Conservation (phyloP, 139 green algal genomes). For the Chlorella ohadii region DNA sequence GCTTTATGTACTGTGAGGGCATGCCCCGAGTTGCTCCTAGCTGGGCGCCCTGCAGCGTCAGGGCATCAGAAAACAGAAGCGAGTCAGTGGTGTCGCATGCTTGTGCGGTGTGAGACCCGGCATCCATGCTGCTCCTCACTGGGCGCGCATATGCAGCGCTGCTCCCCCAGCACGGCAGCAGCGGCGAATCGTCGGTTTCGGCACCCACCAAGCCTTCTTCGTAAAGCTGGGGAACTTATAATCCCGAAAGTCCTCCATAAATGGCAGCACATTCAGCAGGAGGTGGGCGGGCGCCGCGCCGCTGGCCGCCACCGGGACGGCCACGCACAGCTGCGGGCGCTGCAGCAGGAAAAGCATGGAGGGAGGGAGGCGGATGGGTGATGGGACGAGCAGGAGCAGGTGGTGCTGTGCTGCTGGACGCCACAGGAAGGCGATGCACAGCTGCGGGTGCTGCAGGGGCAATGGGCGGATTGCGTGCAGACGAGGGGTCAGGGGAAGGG, state of each 20-base stretch:
- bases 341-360: too few relatives aligned
- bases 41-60: background rate
- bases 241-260: constrained; percentile 27
- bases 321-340: background rate
- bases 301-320: background rate
- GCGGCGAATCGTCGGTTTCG: too few relatives aligned
- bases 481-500: too few relatives aligned
- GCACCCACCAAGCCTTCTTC: constrained; percentile 1
- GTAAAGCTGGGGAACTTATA: constrained; percentile 27
- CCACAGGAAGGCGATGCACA: background rate
- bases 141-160: too few relatives aligned
- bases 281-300: constrained; percentile 2
- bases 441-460: too few relatives aligned
- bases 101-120: too few relatives aligned
- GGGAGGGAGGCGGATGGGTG: background rate
- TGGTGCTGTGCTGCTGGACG: background rate
- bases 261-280: constrained; percentile 40
- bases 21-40: background rate
- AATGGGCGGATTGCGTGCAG: too few relatives aligned
- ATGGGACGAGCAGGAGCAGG: background rate
- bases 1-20: too few relatives aligned
- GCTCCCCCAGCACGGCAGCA: too few relatives aligned
- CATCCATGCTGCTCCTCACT: too few relatives aligned
- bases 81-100: too few relatives aligned
- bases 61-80: too few relatives aligned